Evolutionary conservation across 73 alveolate genomes (phyloP).

Genomic region (Effrenium voratum): DNA sequence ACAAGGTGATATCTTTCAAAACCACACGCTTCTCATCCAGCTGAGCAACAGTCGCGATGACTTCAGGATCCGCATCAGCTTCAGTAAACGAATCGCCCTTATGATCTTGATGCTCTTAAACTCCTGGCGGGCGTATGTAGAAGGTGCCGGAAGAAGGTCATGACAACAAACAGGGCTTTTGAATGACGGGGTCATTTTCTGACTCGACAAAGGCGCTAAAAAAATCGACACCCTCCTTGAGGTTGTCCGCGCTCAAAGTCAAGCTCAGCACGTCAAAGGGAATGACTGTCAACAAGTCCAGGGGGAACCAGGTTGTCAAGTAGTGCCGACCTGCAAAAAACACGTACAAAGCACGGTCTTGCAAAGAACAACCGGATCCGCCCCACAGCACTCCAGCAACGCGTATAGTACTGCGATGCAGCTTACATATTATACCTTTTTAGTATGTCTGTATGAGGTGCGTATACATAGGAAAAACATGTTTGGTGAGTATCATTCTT

Average conservation of each 20-base stretch:
- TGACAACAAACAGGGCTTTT: too few species aligned
- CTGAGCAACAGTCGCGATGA: constrained; percentile 17
- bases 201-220: neutral
- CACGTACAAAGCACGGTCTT: too few species aligned
- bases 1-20: too few species aligned
- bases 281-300: constrained; percentile 57
- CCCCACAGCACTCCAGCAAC: too few species aligned
- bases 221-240: constrained; percentile 8
- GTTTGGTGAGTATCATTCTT: too few species aligned
- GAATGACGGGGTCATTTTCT: too few species aligned
- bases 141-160: neutral
- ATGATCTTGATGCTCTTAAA: constrained; percentile 60
- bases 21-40: neutral
- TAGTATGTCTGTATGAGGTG: too few species aligned
- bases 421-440: too few species aligned
- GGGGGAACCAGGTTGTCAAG: constrained; percentile 54
- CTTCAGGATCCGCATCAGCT: constrained; percentile 56
- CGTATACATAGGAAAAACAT: too few species aligned
- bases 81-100: constrained; percentile 58
- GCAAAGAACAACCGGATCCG: too few species aligned
- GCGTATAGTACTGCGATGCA: too few species aligned
- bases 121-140: constrained; percentile 8
- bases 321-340: constrained; percentile 61
- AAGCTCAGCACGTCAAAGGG: constrained; percentile 81
- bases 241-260: constrained; percentile 58